A percentile compares a stretch with the other conserved stretches of the same genome.
These are phyloP conservation scores for Gyromitra esculenta DNA, from an alignment of 2,329 filamentous ascomycete genomes.

Conservation along the genomic window DNA sequence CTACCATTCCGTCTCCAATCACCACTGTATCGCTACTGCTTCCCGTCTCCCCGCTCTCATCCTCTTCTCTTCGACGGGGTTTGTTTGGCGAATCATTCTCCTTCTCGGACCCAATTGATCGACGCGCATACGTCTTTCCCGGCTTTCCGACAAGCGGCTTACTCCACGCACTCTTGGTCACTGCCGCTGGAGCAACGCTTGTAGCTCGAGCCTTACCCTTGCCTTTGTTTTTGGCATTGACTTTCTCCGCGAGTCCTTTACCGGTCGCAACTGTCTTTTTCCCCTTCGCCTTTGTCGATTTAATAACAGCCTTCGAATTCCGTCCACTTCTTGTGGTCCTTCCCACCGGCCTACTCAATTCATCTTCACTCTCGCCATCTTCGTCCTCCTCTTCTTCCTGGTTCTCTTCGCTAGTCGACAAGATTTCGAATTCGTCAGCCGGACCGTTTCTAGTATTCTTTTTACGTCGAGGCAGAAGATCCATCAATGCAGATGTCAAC, in stretches of 20 bases:
- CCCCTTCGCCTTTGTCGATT: conserved; percentile 8
- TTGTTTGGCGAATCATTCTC: conserved; percentile 41
- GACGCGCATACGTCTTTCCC: conserved; percentile 43
- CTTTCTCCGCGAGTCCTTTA: conserved; percentile 8
- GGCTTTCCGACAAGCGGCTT: background rate
- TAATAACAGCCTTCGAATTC: conserved; percentile 9
- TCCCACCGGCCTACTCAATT: conserved; percentile 19
- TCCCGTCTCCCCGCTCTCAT: conserved; percentile 3
- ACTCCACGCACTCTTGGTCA: conserved; percentile 17
- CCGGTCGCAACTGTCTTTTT: conserved; percentile 10
- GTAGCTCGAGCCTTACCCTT: conserved; percentile 4
- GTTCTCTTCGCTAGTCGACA: conserved; percentile 30
- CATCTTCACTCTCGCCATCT: conserved; percentile 24
- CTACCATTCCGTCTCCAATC: conserved; percentile 61
- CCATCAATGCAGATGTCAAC: conserved; percentile 36
- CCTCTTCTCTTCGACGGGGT: background rate
- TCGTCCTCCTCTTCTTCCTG: conserved; percentile 19
- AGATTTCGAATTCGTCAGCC: conserved; percentile 43
- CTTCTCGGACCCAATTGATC: conserved; percentile 41
- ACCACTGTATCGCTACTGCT: conserved; percentile 53
- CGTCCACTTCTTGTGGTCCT: conserved; percentile 9
- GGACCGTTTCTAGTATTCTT: background rate
- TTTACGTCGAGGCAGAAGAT: conserved; percentile 45
- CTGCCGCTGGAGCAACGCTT: background rate
- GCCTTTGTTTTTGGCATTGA: conserved; percentile 11